Base-by-base conservation (phyloP, 139 green algal species). In the Klebsormidium nitens region DNA sequence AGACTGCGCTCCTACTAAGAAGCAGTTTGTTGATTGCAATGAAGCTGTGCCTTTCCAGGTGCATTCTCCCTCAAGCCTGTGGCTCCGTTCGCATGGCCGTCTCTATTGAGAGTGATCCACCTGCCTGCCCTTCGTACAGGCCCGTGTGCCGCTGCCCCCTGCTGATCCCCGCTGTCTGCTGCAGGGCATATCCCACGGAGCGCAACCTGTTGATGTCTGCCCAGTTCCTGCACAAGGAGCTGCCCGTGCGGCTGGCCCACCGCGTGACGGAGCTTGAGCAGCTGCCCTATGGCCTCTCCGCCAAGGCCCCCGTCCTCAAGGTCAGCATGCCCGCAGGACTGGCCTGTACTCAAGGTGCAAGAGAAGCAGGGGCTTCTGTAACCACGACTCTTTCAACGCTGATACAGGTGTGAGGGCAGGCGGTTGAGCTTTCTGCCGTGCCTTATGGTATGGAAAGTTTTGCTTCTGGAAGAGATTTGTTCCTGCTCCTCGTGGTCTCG, bases 191-290 rank as follows among this genome's bases (percentile, higher is more conserved):
- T 40, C 94, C 94, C 14, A 93, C 96, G 6, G 87, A 96, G 63
- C 82, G 87, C 29, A 93, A 97, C 76, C 74, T 99, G 32, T 69
- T 96, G 17, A 76, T 97, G 0, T 91, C 84, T n/a, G 93, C 91
- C 1, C 93, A 99, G 79, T 98, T 99, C 67, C 71, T 98, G 71
- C 90, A 96, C 64, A 91, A 95, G 67, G 93, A 98, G 83, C 84
- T 98, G 46, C 94, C 94, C 6, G 86, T 98, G 5, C 80, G 94
- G 2, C 78, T 99, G 32, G 91, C 92, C 2, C 94, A 98, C 81
- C 80, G 79, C 5, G 91, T 97, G 11, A 90, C 89, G 8, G 94
- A 99, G 81, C 81, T 99, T 31, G 93, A 98, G 68, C 97, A 97
- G 72, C 73, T 98, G 63, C 93, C 93, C 0, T 95, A 95, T 58